Evolutionary conservation across 345 rosid species (phyloP).

Genomic region (Lenwebbia sp.): DNA sequence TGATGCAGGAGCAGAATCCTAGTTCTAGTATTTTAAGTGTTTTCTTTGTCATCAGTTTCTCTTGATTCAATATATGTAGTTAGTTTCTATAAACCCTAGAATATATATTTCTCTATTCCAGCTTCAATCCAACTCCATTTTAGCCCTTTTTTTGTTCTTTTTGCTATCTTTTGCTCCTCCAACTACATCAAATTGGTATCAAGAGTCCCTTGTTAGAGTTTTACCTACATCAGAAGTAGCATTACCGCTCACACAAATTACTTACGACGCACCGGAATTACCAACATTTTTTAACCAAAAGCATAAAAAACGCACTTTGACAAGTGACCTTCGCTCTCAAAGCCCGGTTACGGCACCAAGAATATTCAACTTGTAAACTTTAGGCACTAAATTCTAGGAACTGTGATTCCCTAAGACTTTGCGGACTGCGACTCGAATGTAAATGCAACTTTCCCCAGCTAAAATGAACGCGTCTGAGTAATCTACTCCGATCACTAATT

Average conservation of each 20-base stretch:
- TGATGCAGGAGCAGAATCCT: not conserved
- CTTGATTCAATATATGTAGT: not conserved
- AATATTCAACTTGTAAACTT: not conserved
- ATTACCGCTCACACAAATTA: not conserved
- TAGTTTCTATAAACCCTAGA: not conserved
- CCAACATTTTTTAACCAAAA: not conserved
- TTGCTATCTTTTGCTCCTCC: not conserved
- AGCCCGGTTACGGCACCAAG: not conserved
- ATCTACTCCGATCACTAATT: not conserved
- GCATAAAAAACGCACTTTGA: not conserved
- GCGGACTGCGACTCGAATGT: not conserved
- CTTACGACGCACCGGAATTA: not conserved
- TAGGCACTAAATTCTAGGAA: not conserved
- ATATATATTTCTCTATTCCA: not conserved
- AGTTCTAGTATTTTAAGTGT: not conserved
- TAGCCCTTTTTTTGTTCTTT: not conserved
- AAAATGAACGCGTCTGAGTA: not conserved
- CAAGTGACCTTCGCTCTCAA: not conserved
- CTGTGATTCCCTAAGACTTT: not conserved
- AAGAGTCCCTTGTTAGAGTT: not conserved
- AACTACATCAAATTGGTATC: not conserved
- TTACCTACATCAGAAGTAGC: not conserved
- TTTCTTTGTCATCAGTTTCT: not conserved
- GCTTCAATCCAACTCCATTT: not conserved
- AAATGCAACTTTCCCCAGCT: not conserved